Percentiles rank a stretch among this genome's conserved stretches.
Evolutionary conservation across 1,284 basidiomycete species (phyloP).

Genomic region (Leccinum griseonigrum): DNA sequence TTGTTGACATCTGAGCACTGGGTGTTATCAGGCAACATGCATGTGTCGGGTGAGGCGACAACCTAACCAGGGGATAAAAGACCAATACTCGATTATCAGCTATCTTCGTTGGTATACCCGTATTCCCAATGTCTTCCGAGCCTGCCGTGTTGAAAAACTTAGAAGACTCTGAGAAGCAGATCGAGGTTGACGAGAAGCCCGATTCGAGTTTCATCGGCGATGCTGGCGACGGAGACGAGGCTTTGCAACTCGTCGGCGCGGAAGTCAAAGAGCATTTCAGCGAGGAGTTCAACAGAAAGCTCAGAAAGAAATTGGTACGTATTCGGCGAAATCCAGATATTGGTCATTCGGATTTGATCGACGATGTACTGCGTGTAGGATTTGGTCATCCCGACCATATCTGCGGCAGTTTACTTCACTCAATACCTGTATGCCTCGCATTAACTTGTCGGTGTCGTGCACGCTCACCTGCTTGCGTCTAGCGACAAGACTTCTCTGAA

Average conservation of each 20-base stretch:
- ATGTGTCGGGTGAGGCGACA: constrained; percentile 7
- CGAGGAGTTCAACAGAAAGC: constrained; percentile 56
- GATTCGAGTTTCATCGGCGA: constrained; percentile 27
- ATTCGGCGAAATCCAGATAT: neutral
- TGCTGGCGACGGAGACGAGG: constrained; percentile 51
- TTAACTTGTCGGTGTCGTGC: neutral
- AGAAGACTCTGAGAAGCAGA: constrained; percentile 13
- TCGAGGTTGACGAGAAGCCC: constrained; percentile 16
- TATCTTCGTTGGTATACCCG: constrained; percentile 1
- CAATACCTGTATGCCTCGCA: constrained; percentile 50
- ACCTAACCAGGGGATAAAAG: constrained; percentile 15
- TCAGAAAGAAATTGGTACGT: constrained; percentile 58
- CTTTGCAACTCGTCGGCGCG: constrained; percentile 54
- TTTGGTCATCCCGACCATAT: constrained; percentile 55
- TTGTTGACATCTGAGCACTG: constrained; percentile 1
- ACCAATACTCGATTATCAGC: neutral
- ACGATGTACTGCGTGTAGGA: constrained; percentile 38
- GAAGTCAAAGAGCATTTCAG: constrained; percentile 52
- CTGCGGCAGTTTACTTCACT: constrained; percentile 65
- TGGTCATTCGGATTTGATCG: neutral
- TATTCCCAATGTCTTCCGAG: constrained; percentile 21
- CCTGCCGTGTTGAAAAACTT: constrained; percentile 7
- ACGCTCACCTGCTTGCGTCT: constrained; percentile 7
- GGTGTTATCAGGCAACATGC: constrained; percentile 13
- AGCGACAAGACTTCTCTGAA: constrained; percentile 70